A percentile compares a stretch with the other conserved stretches of the same genome.
phyloP scores from a whole-genome alignment of 257 asterid genomes.

The Primulina eburnea region DNA sequence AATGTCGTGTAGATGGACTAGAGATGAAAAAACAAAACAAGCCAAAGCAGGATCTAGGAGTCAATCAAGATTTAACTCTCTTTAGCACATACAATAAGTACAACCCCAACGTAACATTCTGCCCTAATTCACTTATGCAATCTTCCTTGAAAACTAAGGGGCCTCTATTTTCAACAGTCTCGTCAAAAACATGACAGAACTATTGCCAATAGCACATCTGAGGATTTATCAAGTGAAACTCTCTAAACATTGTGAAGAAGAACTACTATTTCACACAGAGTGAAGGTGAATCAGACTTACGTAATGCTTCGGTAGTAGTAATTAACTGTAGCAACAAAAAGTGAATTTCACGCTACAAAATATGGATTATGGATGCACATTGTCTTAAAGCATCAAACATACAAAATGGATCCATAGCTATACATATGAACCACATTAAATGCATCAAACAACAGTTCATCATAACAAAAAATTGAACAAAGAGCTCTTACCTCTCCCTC shows the following conservation, averaged over 20 bases:
- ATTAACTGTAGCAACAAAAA: conserved; percentile 10
- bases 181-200: background rate
- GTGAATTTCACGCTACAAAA: conserved; percentile 1
- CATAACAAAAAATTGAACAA: conserved; percentile 7
- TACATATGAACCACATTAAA: background rate
- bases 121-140: background rate
- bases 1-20: background rate
- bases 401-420: background rate
- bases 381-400: background rate
- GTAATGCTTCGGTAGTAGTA: background rate
- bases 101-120: background rate
- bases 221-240: background rate
- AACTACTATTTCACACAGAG: background rate
- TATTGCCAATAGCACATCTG: background rate
- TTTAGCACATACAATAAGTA: background rate
- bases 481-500: conserved; percentile 68
- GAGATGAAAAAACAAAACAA: background rate
- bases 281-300: background rate
- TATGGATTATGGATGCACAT: conserved; percentile 7
- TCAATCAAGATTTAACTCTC: background rate
- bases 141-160: background rate
- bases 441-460: conserved; percentile 16
- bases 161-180: background rate
- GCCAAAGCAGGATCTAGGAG: background rate
- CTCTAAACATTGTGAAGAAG: no score